phyloP scores from a whole-genome alignment of 1,139 yeast species.

The Dujonia santamariae region DNA sequence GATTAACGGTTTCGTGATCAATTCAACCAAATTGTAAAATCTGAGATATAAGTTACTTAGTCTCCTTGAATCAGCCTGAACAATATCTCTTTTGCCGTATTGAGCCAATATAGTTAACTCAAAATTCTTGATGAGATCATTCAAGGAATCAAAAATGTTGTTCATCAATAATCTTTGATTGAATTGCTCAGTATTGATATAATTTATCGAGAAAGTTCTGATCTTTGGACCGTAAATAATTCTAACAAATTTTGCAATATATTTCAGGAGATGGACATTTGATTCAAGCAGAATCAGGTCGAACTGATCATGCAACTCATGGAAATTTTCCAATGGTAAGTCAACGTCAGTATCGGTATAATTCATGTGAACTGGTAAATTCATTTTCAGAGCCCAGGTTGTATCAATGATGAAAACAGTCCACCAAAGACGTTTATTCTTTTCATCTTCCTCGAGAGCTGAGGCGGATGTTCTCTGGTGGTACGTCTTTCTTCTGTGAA shows the following conservation, averaged over 20 bases:
- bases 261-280: slow-evolving; percentile 40
- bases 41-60: slow-evolving; percentile 42
- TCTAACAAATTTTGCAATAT: slow-evolving; percentile 31
- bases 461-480: slow-evolving; percentile 3
- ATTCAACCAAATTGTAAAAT: slow-evolving; percentile 44
- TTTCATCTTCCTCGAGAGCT: slow-evolving; percentile 21
- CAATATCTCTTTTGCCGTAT: slow-evolving; percentile 20
- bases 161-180: slow-evolving; percentile 30
- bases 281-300: slow-evolving; percentile 30
- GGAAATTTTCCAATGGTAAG: slow-evolving; percentile 35
- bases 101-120: slow-evolving; percentile 29
- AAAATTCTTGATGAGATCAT: slow-evolving; percentile 28
- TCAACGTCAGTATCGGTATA: slow-evolving; percentile 51
- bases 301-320: slow-evolving; percentile 29
- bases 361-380: slow-evolving; percentile 44
- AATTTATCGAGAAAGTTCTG: slow-evolving; percentile 36
- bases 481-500: slow-evolving; percentile 34
- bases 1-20: slow-evolving; percentile 45
- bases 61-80: slow-evolving; percentile 21
- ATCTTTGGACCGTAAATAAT: slow-evolving; percentile 36
- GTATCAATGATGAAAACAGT: slow-evolving; percentile 49
- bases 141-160: slow-evolving; percentile 28
- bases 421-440: slow-evolving; percentile 53
- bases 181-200: slow-evolving; percentile 40
- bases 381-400: slow-evolving; percentile 48